Conservation (phyloP, 345 rosid genomes). For the Arabis alpina region DNA sequence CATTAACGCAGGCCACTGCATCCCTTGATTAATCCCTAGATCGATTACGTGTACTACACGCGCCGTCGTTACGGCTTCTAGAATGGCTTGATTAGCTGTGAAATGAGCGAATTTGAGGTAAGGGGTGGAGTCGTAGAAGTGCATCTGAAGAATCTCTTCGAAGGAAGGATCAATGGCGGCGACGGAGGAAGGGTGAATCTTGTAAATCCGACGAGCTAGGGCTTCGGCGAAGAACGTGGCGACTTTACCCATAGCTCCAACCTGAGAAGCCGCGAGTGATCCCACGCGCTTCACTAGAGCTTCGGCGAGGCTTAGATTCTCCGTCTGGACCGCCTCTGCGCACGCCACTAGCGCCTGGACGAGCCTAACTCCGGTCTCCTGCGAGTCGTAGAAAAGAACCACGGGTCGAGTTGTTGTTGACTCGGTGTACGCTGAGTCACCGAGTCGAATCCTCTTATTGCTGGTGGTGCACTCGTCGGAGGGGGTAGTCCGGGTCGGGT, state of each 20-base stretch:
- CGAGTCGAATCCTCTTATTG: constrained; percentile 50
- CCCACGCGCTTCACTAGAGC: constrained; percentile 65
- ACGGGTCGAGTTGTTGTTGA: constrained; percentile 53
- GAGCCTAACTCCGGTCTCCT: constrained; percentile 74
- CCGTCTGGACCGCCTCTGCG: constrained; percentile 74
- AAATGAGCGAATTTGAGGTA: constrained; percentile 92
- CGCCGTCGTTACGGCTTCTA: constrained; percentile 71
- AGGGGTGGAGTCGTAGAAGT: constrained; percentile 84
- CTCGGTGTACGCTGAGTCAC: constrained; percentile 23
- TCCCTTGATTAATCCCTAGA: constrained; percentile 77
- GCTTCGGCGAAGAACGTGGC: constrained; percentile 81
- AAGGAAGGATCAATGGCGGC: constrained; percentile 35
- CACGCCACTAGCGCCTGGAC: constrained; percentile 77
- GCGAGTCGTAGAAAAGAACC: constrained; percentile 63
- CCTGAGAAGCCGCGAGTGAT: constrained; percentile 50
- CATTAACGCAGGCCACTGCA: constrained; percentile 92
- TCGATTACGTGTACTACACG: constrained; percentile 83
- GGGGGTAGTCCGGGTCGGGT: constrained; percentile 38
- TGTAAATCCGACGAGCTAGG: constrained; percentile 53
- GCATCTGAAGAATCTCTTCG: constrained; percentile 64
- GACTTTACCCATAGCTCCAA: constrained; percentile 69
- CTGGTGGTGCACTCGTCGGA: not conserved
- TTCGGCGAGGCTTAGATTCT: constrained; percentile 61
- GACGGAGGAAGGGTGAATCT: constrained; percentile 18
- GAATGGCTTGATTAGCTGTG: constrained; percentile 91